Evolutionary conservation across 495 filamentous ascomycete species (phyloP), one percentile per base, ranked within the genome.

Genomic region (Alectoria sarmentosa): DNA sequence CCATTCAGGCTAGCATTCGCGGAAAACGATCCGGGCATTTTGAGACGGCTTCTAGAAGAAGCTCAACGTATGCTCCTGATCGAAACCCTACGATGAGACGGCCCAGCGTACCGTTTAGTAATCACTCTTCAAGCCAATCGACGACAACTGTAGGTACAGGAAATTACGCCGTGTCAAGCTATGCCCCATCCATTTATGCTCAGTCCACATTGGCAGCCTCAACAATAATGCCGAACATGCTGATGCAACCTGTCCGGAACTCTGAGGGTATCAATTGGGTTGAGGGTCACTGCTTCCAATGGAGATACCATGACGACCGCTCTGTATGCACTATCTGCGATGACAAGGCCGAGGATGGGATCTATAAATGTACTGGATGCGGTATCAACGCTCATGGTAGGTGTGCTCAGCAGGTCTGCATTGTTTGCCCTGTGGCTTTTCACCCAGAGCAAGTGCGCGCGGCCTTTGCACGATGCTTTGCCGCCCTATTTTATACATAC

Each of bases 181-280:
- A 98, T 77, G 92, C 94, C 3, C 93, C 94, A 3, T 97, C 93
- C 4, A 90, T 92, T 4, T 98, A 97, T 76, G 94, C 94, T 4
- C 90, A 93, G 70, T 96, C 92, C 21, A 98, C 94, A 14, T 82
- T 98, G n/a, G 94, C 94, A 38, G 94, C 94, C n/a, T 96, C 91
- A 19, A 98, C 94, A 1, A 87, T 98, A 70, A 96, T 98, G 84
- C 93, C 94, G 17, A 90, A 91, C 72, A 84, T 95, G 76, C 79
- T 90, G 57, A 79, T 90, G 67, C 91, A 96, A 71, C 91, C 90
- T 4, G 89, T 96, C 11, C 80, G 83, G 42, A 95, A 96, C 70
- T 90, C 89, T 4, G 91, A 96, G 44, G 92, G 85, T 39, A 91
- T 84, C 6, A 85, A 87, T 65, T 98, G 93, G 94, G 85, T 91